Conservation (phyloP, 1,139 yeast genomes). For the Yamadazyma siamensis region DNA sequence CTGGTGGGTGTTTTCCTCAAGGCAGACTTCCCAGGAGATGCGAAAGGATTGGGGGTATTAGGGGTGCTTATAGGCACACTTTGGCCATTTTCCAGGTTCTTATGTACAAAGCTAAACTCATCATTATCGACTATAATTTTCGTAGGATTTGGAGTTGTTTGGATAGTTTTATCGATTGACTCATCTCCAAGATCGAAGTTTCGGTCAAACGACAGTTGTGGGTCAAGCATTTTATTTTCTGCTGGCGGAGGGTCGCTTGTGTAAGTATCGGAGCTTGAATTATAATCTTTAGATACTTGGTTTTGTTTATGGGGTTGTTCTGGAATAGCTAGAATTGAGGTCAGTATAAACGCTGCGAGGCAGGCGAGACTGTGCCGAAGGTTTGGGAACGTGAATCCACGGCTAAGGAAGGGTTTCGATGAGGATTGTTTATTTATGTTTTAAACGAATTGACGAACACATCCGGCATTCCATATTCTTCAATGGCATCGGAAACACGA, state of each 20-base stretch:
- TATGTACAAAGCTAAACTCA: conserved; percentile 24
- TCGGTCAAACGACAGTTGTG: conserved; percentile 20
- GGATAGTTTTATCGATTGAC: conserved; percentile 15
- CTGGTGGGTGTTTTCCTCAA: conserved; percentile 30
- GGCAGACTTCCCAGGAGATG: conserved; percentile 40
- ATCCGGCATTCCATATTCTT: too few relatives aligned
- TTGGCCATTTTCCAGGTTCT: conserved; percentile 1
- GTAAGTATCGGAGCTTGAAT: conserved; percentile 44
- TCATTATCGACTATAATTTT: conserved; percentile 17
- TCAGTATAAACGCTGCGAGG: too few relatives aligned
- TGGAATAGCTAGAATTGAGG: too few relatives aligned
- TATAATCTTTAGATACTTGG: conserved; percentile 24
- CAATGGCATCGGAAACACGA: too few relatives aligned
- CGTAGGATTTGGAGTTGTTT: conserved; percentile 11
- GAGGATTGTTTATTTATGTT: too few relatives aligned
- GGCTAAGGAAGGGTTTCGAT: too few relatives aligned
- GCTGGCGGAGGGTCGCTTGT: conserved; percentile 28
- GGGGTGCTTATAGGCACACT: not conserved
- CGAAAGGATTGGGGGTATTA: conserved; percentile 1
- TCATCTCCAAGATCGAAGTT: conserved; percentile 26
- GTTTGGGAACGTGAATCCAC: too few relatives aligned
- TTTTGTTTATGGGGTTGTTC: too few relatives aligned
- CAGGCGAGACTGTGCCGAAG: too few relatives aligned
- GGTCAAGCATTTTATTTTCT: conserved; percentile 3
- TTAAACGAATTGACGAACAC: too few relatives aligned